phyloP scores from a whole-genome alignment of 2,329 filamentous ascomycete species.

The Alternaria triticina region DNA sequence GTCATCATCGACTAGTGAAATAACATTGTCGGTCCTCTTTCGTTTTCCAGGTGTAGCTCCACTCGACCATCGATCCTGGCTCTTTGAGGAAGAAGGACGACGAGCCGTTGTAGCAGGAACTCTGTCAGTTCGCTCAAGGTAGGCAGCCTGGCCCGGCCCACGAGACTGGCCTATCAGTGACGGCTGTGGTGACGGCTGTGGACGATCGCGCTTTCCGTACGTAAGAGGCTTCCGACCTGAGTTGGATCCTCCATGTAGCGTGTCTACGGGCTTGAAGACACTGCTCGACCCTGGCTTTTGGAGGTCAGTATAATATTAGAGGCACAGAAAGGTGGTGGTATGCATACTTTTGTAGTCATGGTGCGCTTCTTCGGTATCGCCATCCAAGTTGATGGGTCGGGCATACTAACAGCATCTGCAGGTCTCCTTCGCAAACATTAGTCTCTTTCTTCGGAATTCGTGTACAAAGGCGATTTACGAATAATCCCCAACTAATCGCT shows the following conservation, averaged over 20 bases:
- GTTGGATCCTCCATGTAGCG: conserved; percentile 10
- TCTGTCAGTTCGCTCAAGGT: conserved; percentile 1
- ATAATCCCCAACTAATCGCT: conserved; percentile 23
- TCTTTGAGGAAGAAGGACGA: not conserved
- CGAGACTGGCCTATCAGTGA: conserved; percentile 9
- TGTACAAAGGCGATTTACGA: conserved; percentile 10
- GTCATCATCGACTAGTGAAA: conserved; percentile 21
- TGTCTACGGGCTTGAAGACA: conserved; percentile 21
- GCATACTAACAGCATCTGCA: conserved; percentile 24
- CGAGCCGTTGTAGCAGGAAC: not conserved
- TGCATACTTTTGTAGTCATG: conserved; percentile 10
- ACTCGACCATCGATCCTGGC: not conserved
- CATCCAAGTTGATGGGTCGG: conserved; percentile 18
- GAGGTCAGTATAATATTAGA: conserved; percentile 5
- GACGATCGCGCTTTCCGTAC: conserved; percentile 17
- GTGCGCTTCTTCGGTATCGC: not conserved
- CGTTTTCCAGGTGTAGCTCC: conserved; percentile 19
- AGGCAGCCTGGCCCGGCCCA: conserved; percentile 15
- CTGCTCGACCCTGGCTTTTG: conserved; percentile 19
- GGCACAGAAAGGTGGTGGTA: not conserved
- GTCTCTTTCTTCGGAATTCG: not conserved
- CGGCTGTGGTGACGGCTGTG: no score
- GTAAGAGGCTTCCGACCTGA: conserved; percentile 11
- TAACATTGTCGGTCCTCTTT: conserved; percentile 24
- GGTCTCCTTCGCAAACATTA: conserved; percentile 22